phyloP scores from a whole-genome alignment of 129 eudicot genomes.

The Deinandra increscens region DNA sequence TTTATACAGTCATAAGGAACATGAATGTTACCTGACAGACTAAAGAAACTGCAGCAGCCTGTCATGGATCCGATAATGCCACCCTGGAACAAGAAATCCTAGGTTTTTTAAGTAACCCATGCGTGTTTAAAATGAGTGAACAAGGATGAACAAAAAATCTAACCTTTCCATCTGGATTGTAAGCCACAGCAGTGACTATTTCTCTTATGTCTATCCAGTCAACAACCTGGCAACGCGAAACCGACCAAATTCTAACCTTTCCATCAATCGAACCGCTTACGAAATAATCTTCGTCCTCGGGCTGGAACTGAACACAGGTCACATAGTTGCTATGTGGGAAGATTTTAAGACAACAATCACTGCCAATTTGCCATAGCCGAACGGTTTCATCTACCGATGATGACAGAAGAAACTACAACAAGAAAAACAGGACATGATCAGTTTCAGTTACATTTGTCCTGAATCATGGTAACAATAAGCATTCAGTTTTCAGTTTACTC shows the following conservation, averaged over 20 bases:
- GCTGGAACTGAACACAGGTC: slow-evolving; percentile 84
- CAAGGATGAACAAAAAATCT: neutral
- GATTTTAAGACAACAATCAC: slow-evolving; percentile 59
- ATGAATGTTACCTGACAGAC: slow-evolving; percentile 47
- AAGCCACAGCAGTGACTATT: slow-evolving; percentile 87
- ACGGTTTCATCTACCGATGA: slow-evolving; percentile 89
- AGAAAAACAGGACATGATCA: slow-evolving; percentile 8
- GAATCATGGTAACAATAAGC: neutral
- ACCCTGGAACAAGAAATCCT: slow-evolving; percentile 46
- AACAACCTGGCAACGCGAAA: slow-evolving; percentile 63
- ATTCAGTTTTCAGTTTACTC: slow-evolving; percentile 32
- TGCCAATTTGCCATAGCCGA: slow-evolving; percentile 83
- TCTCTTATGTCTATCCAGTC: slow-evolving; percentile 86
- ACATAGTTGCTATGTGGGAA: slow-evolving; percentile 86
- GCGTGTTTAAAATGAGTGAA: neutral
- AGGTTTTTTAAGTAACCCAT: neutral
- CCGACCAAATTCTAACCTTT: slow-evolving; percentile 85
- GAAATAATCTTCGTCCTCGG: slow-evolving; percentile 63
- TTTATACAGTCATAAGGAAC: neutral
- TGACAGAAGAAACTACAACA: slow-evolving; percentile 69
- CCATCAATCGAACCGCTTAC: slow-evolving; percentile 96
- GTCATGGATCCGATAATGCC: slow-evolving; percentile 69
- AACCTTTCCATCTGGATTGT: slow-evolving; percentile 89
- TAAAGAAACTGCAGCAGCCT: slow-evolving; percentile 69
- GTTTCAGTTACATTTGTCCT: neutral